Base-by-base conservation (phyloP, 78 protist species). In the Diacronema lutheri region DNA sequence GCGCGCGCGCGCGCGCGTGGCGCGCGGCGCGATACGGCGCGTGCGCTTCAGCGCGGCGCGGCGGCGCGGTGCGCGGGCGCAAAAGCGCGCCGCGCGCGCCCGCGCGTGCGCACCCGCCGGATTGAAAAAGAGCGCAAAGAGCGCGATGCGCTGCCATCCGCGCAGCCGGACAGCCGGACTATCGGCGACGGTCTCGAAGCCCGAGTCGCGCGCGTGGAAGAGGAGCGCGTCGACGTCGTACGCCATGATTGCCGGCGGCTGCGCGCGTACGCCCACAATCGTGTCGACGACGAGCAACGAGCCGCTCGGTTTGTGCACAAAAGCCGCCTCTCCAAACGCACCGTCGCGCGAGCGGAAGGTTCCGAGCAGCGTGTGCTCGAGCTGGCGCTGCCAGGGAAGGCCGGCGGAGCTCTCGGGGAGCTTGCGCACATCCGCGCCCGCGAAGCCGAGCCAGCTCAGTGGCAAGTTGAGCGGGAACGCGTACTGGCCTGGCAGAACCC, bases 391-490 rank as follows among this genome's bases (percentile, higher is more conserved):
- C 84, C 84, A 79, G 25, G 16, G 50, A n/a, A 29, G n/a, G 11
- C 50, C 13, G 31, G 1, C 26, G 41, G 56, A 23, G 9, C 35
- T 10, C 13, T 76, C 68, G 68, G 74, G 74, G 21, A 19, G 74
- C 74, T 25, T 25, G 25, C 13, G 4, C 12, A 6, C 33, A 1
- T 7, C 44, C 77, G 35, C 5, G 44, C 44, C 21, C 77, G 41
- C 61, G 6, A 19, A 16, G 78, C 81, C 83, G 5, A 26, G 58
- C 44, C 14, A 35, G 46, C 20, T 0, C 57, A 60, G 46, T 35
- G 84, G 84, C 68, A 79, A 44, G 44, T 31, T 58, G 68, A 79
- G 33, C n/a, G 84, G 84, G 66, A 56, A 79, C 25, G 84, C n/a
- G 26, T 31, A 79, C 66, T 79, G 84, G 19, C 13, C 44, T 7